Base-by-base conservation (phyloP, 2,329 filamentous ascomycete genomes). In the Lachnellula subtilissima region DNA sequence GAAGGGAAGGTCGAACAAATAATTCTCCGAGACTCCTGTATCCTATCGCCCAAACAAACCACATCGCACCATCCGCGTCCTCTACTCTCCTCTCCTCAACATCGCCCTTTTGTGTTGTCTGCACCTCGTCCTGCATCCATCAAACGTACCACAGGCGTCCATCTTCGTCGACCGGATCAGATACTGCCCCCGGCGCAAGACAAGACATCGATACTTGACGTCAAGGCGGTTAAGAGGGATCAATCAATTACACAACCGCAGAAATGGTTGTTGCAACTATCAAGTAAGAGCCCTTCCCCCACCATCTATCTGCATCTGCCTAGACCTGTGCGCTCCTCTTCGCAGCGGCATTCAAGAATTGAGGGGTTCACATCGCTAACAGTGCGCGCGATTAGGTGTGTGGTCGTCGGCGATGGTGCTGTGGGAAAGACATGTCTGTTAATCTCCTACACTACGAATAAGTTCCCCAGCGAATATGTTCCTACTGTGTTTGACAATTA, bases 401-500 rank as follows among this genome's bases (percentile, higher is more conserved):
- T 99, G 70, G 94, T 99, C 67, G 94, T 99, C 70, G 94, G 94
- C 74, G 94, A 99, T 76, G 94, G 94, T 92, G 94, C 94, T 65
- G 94, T 99, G 67, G 94, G 94, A 75, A 99, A 99, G 83, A 99
- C 94, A 65, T 99, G 94, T 78, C 85, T 99, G 64, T 85, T 99
- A 72, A 99, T 99, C 78, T 96, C 91, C 74, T 99, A 99, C 78
- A 99, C 94, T 64, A 99, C 94, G 63, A 99, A 99, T 83, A 97
- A 97, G 71, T 99, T 99, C 75, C 94, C 94, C 37, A 97, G 92
- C 69, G 94, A 99, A 92, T 99, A 99, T 75, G 94, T 99, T 57
- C 94, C 94, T 52, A 99, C 94, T 32, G 94, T 99, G 63, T 99
- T 99, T 75, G 94, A 99, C 76, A 99, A 99, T 78, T 99, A 99